Evolutionary conservation across 345 rosid species (phyloP).

Genomic region (Corchorus olitorius): DNA sequence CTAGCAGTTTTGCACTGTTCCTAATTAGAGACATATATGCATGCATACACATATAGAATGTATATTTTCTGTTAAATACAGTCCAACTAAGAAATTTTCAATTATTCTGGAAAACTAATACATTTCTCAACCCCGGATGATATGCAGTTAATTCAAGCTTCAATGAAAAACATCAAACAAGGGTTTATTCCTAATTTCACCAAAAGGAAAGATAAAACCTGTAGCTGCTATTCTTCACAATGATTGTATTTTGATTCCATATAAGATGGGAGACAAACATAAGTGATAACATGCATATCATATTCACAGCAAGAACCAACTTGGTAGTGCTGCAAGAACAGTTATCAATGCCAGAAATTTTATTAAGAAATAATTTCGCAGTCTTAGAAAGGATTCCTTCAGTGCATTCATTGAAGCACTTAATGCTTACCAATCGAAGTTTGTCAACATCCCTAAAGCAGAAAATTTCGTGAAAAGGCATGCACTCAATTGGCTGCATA

Average conservation of each 20-base stretch:
- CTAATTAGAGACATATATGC: background rate
- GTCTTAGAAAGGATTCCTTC: background rate
- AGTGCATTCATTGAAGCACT: background rate
- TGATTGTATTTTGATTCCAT: background rate
- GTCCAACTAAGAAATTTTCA: background rate
- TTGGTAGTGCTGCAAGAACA: background rate
- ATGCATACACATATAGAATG: background rate
- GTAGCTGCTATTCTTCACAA: background rate
- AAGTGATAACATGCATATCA: background rate
- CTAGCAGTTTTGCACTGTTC: background rate
- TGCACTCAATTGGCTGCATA: slow-evolving; percentile 77
- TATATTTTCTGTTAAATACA: background rate
- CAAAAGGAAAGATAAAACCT: background rate
- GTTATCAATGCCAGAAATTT: background rate
- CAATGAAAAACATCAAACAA: background rate
- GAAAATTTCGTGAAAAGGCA: slow-evolving; percentile 68
- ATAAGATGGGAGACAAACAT: background rate
- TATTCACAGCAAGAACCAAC: background rate
- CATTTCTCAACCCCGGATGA: background rate
- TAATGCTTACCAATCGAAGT: slow-evolving; percentile 71
- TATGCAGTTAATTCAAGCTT: background rate
- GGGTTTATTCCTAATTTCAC: background rate
- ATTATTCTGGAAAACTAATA: background rate
- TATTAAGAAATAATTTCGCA: slow-evolving; percentile 3
- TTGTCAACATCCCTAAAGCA: slow-evolving; percentile 75